Percentiles rank a stretch among this genome's conserved stretches.
These are phyloP conservation scores for Hemileccinum rubropunctum DNA, from an alignment of 768 basidiomycete genomes.

Conservation along the genomic window DNA sequence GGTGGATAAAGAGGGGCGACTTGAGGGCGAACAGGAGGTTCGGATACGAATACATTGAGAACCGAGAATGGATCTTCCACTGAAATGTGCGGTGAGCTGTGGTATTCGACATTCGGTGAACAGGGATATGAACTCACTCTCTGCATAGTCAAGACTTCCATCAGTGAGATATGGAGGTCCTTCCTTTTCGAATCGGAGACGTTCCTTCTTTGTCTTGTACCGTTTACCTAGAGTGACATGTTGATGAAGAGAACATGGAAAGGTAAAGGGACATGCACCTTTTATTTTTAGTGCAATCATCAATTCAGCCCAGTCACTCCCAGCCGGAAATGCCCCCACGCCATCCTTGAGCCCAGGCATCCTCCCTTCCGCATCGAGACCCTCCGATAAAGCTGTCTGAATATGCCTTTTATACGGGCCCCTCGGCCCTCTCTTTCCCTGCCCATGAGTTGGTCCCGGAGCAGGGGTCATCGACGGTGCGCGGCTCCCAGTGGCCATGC, in stretches of 20 bases:
- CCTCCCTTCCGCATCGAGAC: slow-evolving; percentile 66
- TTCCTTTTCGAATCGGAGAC: slow-evolving; percentile 71
- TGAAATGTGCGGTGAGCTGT: slow-evolving; percentile 24
- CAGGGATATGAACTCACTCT: slow-evolving; percentile 45
- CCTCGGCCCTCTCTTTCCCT: slow-evolving; percentile 43
- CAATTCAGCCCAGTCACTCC: slow-evolving; percentile 66
- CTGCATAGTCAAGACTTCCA: slow-evolving; percentile 74
- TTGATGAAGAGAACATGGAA: neutral
- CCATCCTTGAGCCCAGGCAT: slow-evolving; percentile 79
- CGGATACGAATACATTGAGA: slow-evolving; percentile 60
- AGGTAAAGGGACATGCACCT: slow-evolving; percentile 38
- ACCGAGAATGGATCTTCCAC: slow-evolving; percentile 80
- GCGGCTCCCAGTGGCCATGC: slow-evolving; percentile 40
- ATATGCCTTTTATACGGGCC: slow-evolving; percentile 54
- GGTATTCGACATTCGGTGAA: neutral
- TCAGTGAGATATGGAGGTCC: slow-evolving; percentile 70
- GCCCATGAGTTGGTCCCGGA: slow-evolving; percentile 15
- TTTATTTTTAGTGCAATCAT: slow-evolving; percentile 76
- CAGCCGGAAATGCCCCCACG: slow-evolving; percentile 66
- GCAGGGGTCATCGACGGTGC: slow-evolving; percentile 43
- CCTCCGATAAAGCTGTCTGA: slow-evolving; percentile 39
- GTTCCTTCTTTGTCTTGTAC: slow-evolving; percentile 79
- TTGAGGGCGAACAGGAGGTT: slow-evolving; percentile 51
- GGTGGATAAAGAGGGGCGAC: slow-evolving; percentile 58
- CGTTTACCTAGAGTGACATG: slow-evolving; percentile 52